Percentiles rank a stretch among this genome's conserved stretches.
These are phyloP conservation scores for Parmelia sp. DNA, from an alignment of 495 filamentous ascomycete genomes.

Conservation along the genomic window DNA sequence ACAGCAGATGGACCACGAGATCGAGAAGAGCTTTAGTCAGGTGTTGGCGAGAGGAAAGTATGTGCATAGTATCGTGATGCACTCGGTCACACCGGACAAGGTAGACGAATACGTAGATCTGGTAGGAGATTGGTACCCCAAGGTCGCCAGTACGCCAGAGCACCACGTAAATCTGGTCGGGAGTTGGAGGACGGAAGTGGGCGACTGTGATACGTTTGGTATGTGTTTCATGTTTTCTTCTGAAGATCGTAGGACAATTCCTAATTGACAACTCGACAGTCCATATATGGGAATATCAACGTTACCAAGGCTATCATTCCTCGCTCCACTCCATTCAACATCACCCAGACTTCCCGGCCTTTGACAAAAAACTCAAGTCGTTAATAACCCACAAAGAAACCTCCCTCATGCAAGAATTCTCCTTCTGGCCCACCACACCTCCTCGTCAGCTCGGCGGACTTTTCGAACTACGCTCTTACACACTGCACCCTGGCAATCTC, in stretches of 20 bases:
- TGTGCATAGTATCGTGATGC: constrained; percentile 95
- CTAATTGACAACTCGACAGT: constrained; percentile 43
- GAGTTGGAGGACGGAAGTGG: constrained; percentile 97
- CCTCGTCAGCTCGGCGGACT: constrained; percentile 85
- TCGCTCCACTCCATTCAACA: constrained; percentile 76
- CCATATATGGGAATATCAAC: constrained; percentile 99
- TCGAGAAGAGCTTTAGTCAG: constrained; percentile 89
- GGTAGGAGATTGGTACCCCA: constrained; percentile 88
- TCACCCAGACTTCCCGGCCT: constrained; percentile 74
- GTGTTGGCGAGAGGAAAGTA: constrained; percentile 95
- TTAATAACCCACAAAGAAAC: constrained; percentile 77
- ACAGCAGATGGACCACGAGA: constrained; percentile 83
- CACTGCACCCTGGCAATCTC: constrained; percentile 87
- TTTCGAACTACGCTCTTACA: constrained; percentile 97
- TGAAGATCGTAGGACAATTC: not conserved
- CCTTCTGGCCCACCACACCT: constrained; percentile 94
- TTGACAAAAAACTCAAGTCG: constrained; percentile 71
- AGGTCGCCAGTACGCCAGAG: constrained; percentile 68
- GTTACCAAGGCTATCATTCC: constrained; percentile 90
- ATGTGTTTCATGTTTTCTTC: constrained; percentile 29
- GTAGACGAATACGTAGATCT: constrained; percentile 91
- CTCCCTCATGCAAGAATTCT: constrained; percentile 98
- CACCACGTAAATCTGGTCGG: constrained; percentile 95
- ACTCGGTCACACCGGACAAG: constrained; percentile 90
- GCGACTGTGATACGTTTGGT: constrained; percentile 97